These are phyloP conservation scores for Yarrowia deformans DNA, from an alignment of 805 yeast species.

Conservation along the genomic window DNA sequence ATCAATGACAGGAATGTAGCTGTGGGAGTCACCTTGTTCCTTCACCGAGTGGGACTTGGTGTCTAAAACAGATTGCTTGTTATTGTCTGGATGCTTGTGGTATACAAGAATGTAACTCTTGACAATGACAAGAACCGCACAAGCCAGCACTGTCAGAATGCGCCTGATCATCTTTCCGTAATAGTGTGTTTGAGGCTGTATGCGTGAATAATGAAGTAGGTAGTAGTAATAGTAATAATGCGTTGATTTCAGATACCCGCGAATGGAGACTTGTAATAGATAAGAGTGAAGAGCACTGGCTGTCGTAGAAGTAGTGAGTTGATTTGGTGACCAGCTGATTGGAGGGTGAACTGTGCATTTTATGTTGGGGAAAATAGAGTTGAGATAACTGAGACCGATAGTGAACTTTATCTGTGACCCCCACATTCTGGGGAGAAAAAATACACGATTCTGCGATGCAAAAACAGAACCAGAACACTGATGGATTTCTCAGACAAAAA, in stretches of 20 bases:
- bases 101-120: neutral
- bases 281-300: too few relatives aligned
- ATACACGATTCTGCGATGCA: neutral
- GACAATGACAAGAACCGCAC: neutral
- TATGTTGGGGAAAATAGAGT: neutral
- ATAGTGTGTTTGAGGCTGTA: too few relatives aligned
- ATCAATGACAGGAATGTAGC: neutral
- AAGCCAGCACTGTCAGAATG: neutral
- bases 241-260: too few relatives aligned
- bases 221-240: too few relatives aligned
- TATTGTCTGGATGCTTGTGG: too few relatives aligned
- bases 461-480: neutral
- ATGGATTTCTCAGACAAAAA: neutral
- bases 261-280: too few relatives aligned
- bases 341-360: neutral
- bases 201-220: too few relatives aligned
- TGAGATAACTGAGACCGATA: neutral
- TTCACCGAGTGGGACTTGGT: neutral
- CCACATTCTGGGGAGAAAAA: neutral
- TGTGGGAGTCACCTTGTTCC: neutral
- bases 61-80: neutral
- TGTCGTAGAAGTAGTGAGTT: neutral
- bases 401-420: neutral
- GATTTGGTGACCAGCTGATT: neutral
- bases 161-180: neutral